Evolutionary conservation across 1,284 basidiomycete genomes (phyloP), one percentile per base, ranked within the genome.

Genomic region (Moniliophthora roreri): DNA sequence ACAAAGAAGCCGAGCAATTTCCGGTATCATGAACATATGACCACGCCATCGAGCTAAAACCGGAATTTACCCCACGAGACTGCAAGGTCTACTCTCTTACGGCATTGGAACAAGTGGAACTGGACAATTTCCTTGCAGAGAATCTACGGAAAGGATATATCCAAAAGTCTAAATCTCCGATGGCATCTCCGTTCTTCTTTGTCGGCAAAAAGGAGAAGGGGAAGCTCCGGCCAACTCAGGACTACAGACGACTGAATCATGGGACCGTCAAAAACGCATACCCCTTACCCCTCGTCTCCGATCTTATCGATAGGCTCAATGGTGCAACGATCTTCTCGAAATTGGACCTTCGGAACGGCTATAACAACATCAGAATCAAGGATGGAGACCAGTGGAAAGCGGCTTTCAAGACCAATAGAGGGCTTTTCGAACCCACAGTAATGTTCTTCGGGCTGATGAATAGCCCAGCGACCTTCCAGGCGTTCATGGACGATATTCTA

Each of bases 141-240:
- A 69, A 72, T 36, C 58, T 73, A 0, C 8, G 37, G 8, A 59
- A 52, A 4, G 59, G 66, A 9, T 28, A 48, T 5, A 70, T 69
- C 18, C 20, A 57, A 23, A 54, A 57, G 4, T 69, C 67, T 0
- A 68, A 63, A 34, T 66, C 65, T 3, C 65, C 67, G 1, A 58
- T 60, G 42, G 68, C 58, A 5, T 64, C 74, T 0, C 71, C 72
- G 0, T 62, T 78, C 39, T 71, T 80, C 41, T 80, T 79, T 54
- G 63, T 75, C 7, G 6, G 7, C 3, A 65, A 67, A 44, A 76
- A 76, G 60, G 72, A 72, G 57, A 70, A 74, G 55, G 67, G 67
- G 9, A 42, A 54, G 0, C 53, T 70, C 0, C 56, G 67, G 1
- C 50, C 60, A 65, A 5, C 54, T 1, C 54, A 59, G 28, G 69